phyloP scores from a whole-genome alignment of 169 alveolate species.

The Plasmodium reichenowi region DNA sequence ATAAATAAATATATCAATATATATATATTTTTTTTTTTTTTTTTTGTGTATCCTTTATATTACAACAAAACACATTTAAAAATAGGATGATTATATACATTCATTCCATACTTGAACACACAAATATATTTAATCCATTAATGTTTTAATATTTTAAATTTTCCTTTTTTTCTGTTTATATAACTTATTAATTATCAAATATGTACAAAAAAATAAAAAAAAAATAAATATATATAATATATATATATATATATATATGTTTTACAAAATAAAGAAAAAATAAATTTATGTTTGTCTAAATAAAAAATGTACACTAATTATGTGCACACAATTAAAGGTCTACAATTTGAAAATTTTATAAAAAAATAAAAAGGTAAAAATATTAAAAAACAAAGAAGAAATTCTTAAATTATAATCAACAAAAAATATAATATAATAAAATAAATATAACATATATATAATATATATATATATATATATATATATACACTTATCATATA shows the following conservation, averaged over 20 bases:
- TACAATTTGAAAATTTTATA: constrained; percentile 4
- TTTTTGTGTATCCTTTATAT: not conserved
- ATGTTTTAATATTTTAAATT: no score
- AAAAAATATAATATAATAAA: constrained; percentile 8
- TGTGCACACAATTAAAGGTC: not conserved
- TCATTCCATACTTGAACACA: no score
- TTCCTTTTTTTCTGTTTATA: constrained; percentile 19
- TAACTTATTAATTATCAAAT: constrained; percentile 62
- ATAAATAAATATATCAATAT: not conserved
- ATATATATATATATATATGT: not conserved
- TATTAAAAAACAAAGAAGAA: constrained; percentile 12
- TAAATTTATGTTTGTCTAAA: not conserved
- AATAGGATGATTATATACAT: not conserved
- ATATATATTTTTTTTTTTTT: not conserved
- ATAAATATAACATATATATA: not conserved
- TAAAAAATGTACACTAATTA: not conserved
- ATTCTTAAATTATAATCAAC: constrained; percentile 3
- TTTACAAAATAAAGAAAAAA: constrained; percentile 22
- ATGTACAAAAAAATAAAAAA: constrained; percentile 34
- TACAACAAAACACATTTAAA: not conserved
- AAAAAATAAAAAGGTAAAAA: constrained; percentile 17
- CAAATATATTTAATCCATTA: no score
- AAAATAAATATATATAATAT: not conserved
- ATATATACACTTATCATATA: not conserved
- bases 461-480: not conserved